phyloP scores from a whole-genome alignment of 129 eudicot species.

The Flaveria robusta region DNA sequence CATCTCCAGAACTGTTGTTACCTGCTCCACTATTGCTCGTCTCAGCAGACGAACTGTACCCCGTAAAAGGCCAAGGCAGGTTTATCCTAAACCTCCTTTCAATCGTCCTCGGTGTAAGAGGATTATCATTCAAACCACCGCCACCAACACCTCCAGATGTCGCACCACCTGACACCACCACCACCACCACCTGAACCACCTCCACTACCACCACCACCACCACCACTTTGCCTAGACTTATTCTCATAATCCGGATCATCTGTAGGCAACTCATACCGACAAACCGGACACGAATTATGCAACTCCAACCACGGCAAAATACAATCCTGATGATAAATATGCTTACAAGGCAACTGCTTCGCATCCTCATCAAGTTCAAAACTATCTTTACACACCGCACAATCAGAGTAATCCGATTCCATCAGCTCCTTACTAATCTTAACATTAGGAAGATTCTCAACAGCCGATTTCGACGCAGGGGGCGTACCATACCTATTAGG shows the following conservation, averaged over 20 bases:
- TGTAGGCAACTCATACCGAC: constrained; percentile 79
- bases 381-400: constrained; percentile 82
- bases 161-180: constrained; percentile 25
- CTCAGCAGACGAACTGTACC: constrained; percentile 52
- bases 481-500: constrained; percentile 85
- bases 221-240: constrained; percentile 33
- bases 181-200: constrained; percentile 15
- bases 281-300: constrained; percentile 86
- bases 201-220: background rate
- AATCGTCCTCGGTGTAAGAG: constrained; percentile 50
- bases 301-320: constrained; percentile 79
- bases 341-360: constrained; percentile 79
- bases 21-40: constrained; percentile 61
- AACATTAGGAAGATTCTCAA: constrained; percentile 64
- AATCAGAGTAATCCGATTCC: constrained; percentile 59
- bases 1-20: constrained; percentile 47
- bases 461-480: constrained; percentile 70
- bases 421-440: constrained; percentile 52
- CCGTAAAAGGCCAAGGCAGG: constrained; percentile 63
- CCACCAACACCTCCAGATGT: background rate
- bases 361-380: constrained; percentile 63
- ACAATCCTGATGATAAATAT: constrained; percentile 69
- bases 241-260: constrained; percentile 83
- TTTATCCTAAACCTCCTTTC: constrained; percentile 80
- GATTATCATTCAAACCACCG: constrained; percentile 43